These are phyloP conservation scores for Lentinula sp. DNA, from an alignment of 768 basidiomycete genomes.

Conservation along the genomic window DNA sequence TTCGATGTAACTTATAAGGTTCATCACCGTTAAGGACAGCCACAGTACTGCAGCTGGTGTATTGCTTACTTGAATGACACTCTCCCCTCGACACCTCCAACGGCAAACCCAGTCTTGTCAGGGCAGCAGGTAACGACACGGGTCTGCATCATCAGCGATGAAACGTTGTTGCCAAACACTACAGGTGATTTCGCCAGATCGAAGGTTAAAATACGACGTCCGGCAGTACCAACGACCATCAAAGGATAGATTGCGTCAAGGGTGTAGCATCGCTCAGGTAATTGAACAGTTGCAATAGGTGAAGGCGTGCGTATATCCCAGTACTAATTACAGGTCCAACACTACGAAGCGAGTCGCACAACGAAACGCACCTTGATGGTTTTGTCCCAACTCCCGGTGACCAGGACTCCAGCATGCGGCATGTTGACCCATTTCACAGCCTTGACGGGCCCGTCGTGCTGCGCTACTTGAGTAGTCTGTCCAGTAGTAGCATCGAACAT, in stretches of 20 bases:
- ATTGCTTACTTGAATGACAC: slow-evolving; percentile 81
- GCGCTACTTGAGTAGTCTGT: slow-evolving; percentile 75
- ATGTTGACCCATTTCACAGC: slow-evolving; percentile 72
- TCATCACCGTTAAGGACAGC: no score
- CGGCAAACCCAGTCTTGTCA: slow-evolving; percentile 65
- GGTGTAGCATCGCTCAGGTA: slow-evolving; percentile 87
- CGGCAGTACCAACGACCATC: slow-evolving; percentile 90
- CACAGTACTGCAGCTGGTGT: no score
- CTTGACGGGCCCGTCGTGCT: slow-evolving; percentile 86
- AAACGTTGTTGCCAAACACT: slow-evolving; percentile 69
- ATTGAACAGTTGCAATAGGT: slow-evolving; percentile 70
- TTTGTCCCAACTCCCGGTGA: slow-evolving; percentile 98
- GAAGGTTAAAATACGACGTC: slow-evolving; percentile 59
- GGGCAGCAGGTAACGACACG: slow-evolving; percentile 82
- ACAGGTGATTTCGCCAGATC: slow-evolving; percentile 81
- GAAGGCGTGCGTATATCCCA: slow-evolving; percentile 80
- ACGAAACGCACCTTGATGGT: slow-evolving; percentile 70
- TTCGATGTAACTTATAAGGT: slow-evolving; percentile 63
- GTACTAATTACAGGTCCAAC: slow-evolving; percentile 47
- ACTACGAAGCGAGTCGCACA: not conserved
- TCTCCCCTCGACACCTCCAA: slow-evolving; percentile 85
- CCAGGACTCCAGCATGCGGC: slow-evolving; percentile 72
- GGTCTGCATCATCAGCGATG: slow-evolving; percentile 92
- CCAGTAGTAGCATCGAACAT: slow-evolving; percentile 91
- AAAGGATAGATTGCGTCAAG: slow-evolving; percentile 77